Base-by-base conservation (phyloP, 306 rosid genomes). In the Senna tora region DNA sequence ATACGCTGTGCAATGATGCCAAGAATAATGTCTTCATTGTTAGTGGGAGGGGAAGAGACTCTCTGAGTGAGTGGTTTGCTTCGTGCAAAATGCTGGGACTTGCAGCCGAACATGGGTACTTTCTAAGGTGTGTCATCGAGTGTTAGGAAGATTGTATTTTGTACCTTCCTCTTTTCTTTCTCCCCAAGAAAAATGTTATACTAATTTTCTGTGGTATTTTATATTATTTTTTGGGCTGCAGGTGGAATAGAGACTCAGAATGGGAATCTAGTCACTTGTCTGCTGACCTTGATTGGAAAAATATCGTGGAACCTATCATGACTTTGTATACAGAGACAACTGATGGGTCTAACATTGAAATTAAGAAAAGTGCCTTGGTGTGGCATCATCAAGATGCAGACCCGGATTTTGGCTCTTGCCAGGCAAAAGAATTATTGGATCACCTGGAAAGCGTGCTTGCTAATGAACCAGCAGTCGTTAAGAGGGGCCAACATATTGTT, bases 381-480 rank as follows among this genome's bases (percentile, higher is more conserved):
- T 91, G 97, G 96, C 92, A 85, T 64, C 91, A 91, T 79, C 96
- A 84, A 77, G 89, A 89, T 50, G 97, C 96, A 47, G 93, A 91
- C 81, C 89, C 96, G 19, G 89, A 84, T 77, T 91, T 91, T 61
- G 96, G 96, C 22, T 89, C 91, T 7, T 85, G 91, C 70, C 96
- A 89, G 71, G 91, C 93, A 25, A 89, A 87, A 75, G 91, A 91
- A 49, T 76, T 91, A 83, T 52, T 84, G 76, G 81, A 84, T 84
- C 88, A 91, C 77, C 74, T 91, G 52, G 93, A 85, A 74, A 85
- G 84, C 9, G 91, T 87, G 54, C 86, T 89, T 66, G 73, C 92
- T 19, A 89, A 91, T 46, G 93, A 89, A 62, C 97, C 96, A 6
- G 93, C 89, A 14, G 73, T 77, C 34, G 92, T 89, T 28, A 69